A percentile compares a stretch with the other conserved stretches of the same genome.
These are phyloP conservation scores for Geotrichum aggregatum DNA, from an alignment of 1,139 yeast genomes.

Conservation along the genomic window DNA sequence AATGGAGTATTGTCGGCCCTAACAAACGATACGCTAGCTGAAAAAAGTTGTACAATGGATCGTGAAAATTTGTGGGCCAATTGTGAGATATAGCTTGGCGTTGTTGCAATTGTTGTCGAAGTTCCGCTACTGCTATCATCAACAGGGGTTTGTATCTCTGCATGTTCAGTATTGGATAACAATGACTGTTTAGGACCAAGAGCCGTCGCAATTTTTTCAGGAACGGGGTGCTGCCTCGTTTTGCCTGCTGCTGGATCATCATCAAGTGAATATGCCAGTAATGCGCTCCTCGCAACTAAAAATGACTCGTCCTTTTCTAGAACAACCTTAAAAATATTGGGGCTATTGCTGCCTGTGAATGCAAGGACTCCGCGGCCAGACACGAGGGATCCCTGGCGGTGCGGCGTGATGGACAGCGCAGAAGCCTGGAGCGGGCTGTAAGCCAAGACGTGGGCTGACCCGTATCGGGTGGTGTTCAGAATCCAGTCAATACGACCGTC, in stretches of 20 bases:
- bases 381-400: conserved; percentile 32
- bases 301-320: conserved; percentile 37
- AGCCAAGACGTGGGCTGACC: conserved; percentile 29
- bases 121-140: too few relatives aligned
- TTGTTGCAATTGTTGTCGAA: too few relatives aligned
- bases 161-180: too few relatives aligned
- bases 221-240: conserved; percentile 8
- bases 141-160: too few relatives aligned
- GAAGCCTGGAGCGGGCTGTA: conserved; percentile 33
- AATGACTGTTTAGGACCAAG: background rate
- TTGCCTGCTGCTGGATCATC: conserved; percentile 24
- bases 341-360: conserved; percentile 32
- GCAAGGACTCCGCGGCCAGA: conserved; percentile 42
- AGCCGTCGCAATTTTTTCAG: conserved; percentile 2
- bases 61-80: background rate
- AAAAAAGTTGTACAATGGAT: too few relatives aligned
- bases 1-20: conserved; percentile 21
- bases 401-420: conserved; percentile 27
- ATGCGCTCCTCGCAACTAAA: conserved; percentile 33
- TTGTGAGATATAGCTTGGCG: background rate
- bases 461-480: conserved; percentile 26
- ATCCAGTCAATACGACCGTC: conserved; percentile 42
- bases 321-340: conserved; percentile 36
- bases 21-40: background rate
- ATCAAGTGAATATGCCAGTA: conserved; percentile 39